Conservation (phyloP, 805 yeast genomes). For the Vanderwaltozyma yarrowii region DNA sequence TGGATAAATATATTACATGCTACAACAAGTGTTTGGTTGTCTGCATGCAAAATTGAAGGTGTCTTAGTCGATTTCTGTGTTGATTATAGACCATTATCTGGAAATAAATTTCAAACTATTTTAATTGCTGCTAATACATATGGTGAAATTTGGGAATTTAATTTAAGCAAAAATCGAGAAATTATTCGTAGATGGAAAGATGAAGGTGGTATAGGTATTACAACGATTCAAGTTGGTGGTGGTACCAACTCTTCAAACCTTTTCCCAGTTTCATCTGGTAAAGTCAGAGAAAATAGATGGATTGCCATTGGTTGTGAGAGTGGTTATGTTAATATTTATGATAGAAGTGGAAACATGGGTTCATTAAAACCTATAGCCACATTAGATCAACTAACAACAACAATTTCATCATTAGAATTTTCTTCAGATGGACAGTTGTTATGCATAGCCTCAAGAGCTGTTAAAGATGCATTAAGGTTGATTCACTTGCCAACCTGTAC, state of each 20-base stretch:
- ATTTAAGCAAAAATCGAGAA: conserved; percentile 36
- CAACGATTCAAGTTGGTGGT: conserved; percentile 67
- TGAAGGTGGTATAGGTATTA: conserved; percentile 74
- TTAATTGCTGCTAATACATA: conserved; percentile 56
- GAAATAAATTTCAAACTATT: conserved; percentile 22
- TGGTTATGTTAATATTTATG: conserved; percentile 86
- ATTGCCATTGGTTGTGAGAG: conserved; percentile 80
- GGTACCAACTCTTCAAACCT: conserved; percentile 25
- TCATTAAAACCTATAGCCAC: conserved; percentile 42
- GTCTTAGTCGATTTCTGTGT: conserved; percentile 59
- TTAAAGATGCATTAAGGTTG: conserved; percentile 74
- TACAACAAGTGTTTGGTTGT: conserved; percentile 72
- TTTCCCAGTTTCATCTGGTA: conserved; percentile 14
- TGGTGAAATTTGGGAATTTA: conserved; percentile 90
- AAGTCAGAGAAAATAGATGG: conserved; percentile 46
- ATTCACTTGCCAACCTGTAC: conserved; percentile 83
- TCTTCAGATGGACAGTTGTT: conserved; percentile 83
- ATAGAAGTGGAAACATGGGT: conserved; percentile 31
- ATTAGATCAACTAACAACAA: conserved; percentile 71
- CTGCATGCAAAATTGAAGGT: conserved; percentile 86
- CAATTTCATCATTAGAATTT: conserved; percentile 64
- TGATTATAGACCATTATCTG: conserved; percentile 24
- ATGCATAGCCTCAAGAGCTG: conserved; percentile 74
- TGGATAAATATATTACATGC: conserved; percentile 81
- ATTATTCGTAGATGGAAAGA: conserved; percentile 71